Evolutionary conservation across 2,329 filamentous ascomycete genomes (phyloP).

Genomic region (Fusarium sp.): DNA sequence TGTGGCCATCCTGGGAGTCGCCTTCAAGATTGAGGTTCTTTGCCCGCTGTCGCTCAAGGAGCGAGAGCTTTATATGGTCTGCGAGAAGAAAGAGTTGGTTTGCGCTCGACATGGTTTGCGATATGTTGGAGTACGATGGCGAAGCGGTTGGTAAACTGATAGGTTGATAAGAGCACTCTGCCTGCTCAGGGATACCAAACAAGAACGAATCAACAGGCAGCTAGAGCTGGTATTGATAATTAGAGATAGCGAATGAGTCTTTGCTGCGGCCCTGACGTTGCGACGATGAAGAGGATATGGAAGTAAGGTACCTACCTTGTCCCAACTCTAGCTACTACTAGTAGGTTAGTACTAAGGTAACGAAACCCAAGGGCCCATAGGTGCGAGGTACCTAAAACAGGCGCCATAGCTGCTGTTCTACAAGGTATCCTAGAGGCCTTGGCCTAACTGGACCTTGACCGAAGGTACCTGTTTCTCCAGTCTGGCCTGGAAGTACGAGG

Average conservation of each 20-base stretch:
- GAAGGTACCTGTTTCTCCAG: background rate
- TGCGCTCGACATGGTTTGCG: conserved; percentile 57
- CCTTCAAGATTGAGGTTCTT: conserved; percentile 81
- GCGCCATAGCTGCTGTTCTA: too few species aligned
- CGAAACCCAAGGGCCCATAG: background rate
- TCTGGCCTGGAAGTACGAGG: background rate
- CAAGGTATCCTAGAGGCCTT: background rate
- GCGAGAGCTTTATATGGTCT: conserved; percentile 95
- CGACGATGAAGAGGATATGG: conserved; percentile 6
- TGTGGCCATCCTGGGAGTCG: conserved; percentile 86
- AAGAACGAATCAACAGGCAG: background rate
- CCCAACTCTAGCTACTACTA: background rate
- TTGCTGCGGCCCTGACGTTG: background rate
- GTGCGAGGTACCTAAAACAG: background rate
- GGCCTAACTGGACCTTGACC: background rate
- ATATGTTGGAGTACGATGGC: background rate
- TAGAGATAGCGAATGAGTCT: background rate
- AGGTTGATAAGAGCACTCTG: background rate
- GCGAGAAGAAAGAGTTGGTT: conserved; percentile 91
- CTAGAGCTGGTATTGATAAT: background rate
- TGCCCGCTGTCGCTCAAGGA: conserved; percentile 90
- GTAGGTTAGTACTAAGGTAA: background rate
- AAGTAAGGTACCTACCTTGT: conserved; percentile 8
- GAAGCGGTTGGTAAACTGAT: conserved; percentile 2
- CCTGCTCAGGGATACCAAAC: background rate